Evolutionary conservation across 2,329 filamentous ascomycete species (phyloP).

Genomic region (Sphaerulina musiva): DNA sequence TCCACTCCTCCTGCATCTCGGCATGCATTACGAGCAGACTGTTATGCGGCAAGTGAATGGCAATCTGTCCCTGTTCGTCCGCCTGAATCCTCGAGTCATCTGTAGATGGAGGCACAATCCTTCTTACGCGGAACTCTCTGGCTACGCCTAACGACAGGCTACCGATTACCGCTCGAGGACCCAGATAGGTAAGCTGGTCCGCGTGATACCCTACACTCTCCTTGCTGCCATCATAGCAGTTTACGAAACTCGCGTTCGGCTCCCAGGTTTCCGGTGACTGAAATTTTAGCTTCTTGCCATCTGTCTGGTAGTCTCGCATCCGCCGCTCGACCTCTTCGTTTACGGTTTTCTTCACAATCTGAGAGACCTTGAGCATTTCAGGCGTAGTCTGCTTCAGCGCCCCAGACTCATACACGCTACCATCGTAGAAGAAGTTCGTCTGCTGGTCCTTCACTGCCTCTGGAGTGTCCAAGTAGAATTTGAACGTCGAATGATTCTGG

Average conservation of each 20-base stretch:
- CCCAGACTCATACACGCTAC: slow-evolving; percentile 58
- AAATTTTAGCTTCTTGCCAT: slow-evolving; percentile 65
- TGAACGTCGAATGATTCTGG: slow-evolving; percentile 73
- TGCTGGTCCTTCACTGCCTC: slow-evolving; percentile 65
- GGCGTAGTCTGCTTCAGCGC: slow-evolving; percentile 67
- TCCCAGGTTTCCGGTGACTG: slow-evolving; percentile 69
- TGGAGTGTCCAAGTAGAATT: slow-evolving; percentile 72
- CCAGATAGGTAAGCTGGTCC: slow-evolving; percentile 88
- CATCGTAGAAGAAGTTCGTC: slow-evolving; percentile 81
- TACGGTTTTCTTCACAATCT: slow-evolving; percentile 65
- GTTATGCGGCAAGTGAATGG: slow-evolving; percentile 91
- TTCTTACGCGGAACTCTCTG: slow-evolving; percentile 84
- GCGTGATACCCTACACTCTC: slow-evolving; percentile 88
- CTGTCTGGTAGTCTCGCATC: slow-evolving; percentile 61
- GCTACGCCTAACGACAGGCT: slow-evolving; percentile 85
- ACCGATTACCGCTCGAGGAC: slow-evolving; percentile 80
- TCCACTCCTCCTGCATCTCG: slow-evolving; percentile 97
- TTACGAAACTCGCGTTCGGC: slow-evolving; percentile 88
- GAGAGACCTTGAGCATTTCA: slow-evolving; percentile 62
- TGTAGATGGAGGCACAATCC: slow-evolving; percentile 53
- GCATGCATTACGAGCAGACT: slow-evolving; percentile 93
- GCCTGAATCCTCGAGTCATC: slow-evolving; percentile 37
- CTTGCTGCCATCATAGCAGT: slow-evolving; percentile 77
- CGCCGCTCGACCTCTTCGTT: slow-evolving; percentile 69
- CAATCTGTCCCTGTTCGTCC: slow-evolving; percentile 75